Conservation (phyloP, 441 rosid genomes). For the Gossypium laxum region DNA sequence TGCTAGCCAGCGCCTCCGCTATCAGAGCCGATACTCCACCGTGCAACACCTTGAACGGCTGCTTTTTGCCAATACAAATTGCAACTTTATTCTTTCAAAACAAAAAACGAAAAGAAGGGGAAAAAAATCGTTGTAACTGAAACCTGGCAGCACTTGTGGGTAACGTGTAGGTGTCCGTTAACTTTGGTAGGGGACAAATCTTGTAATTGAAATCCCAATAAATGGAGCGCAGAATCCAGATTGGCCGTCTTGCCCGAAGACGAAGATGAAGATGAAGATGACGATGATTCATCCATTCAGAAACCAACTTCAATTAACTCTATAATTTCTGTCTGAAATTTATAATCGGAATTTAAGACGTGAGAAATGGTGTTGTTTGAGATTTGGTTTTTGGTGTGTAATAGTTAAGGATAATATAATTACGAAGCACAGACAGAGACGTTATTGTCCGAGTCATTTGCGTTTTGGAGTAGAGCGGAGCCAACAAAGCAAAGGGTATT, state of each 20-base stretch:
- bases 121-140: not conserved
- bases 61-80: conserved; percentile 9
- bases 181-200: conserved; percentile 45
- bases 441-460: no score
- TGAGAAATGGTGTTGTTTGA: not conserved
- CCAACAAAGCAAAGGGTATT: no score
- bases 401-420: no score
- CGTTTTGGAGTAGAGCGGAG: no score
- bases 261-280: not conserved
- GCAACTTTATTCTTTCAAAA: not conserved
- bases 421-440: no score
- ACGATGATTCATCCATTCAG: conserved; percentile 24
- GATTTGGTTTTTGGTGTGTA: no score
- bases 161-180: conserved; percentile 51
- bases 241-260: conserved; percentile 26
- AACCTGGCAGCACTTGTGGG: conserved; percentile 36
- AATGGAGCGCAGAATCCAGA: conserved; percentile 36
- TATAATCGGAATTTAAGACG: not conserved
- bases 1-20: conserved; percentile 74
- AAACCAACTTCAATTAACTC: not conserved
- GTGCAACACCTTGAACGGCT: conserved; percentile 87
- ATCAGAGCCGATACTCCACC: conserved; percentile 89
- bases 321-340: not conserved
- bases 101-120: not conserved
- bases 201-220: conserved; percentile 49